phyloP scores from a whole-genome alignment of 2,329 filamentous ascomycete genomes.

The Aspergillus fumigatiaffinis region DNA sequence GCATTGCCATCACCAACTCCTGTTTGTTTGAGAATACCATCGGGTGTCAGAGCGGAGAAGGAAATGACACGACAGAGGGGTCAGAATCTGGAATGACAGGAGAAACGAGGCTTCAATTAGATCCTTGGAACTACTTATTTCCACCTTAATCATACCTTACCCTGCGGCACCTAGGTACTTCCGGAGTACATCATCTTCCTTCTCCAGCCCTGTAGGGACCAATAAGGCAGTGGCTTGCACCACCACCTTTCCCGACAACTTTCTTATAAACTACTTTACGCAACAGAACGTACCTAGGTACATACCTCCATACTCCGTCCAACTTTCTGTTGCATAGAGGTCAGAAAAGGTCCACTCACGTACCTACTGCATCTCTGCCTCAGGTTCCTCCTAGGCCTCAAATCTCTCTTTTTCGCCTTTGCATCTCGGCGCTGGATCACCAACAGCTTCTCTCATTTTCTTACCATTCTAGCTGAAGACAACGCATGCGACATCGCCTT shows the following conservation, averaged over 20 bases:
- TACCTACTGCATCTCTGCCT: constrained; percentile 2
- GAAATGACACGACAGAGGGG: background rate
- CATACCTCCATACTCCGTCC: background rate
- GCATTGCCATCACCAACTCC: background rate
- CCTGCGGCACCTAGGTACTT: background rate
- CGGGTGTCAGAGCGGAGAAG: background rate
- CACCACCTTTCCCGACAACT: constrained; percentile 10
- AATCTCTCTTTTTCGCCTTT: background rate
- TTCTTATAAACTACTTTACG: constrained; percentile 2
- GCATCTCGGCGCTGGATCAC: background rate
- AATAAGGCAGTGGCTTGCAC: constrained; percentile 18
- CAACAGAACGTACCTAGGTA: background rate
- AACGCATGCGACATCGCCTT: constrained; percentile 11
- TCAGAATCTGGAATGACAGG: background rate
- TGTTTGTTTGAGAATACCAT: constrained; percentile 2
- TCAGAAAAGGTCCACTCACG: background rate
- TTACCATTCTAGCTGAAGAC: background rate
- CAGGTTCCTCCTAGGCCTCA: background rate
- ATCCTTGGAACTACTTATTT: background rate
- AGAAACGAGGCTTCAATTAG: background rate
- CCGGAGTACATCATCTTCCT: background rate
- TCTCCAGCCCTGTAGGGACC: constrained; percentile 18
- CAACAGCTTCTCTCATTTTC: background rate
- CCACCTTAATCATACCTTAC: background rate
- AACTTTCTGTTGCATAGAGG: background rate